Conservation (phyloP, 352 stramenopile species). For the Chrysophaeum taylorii region DNA sequence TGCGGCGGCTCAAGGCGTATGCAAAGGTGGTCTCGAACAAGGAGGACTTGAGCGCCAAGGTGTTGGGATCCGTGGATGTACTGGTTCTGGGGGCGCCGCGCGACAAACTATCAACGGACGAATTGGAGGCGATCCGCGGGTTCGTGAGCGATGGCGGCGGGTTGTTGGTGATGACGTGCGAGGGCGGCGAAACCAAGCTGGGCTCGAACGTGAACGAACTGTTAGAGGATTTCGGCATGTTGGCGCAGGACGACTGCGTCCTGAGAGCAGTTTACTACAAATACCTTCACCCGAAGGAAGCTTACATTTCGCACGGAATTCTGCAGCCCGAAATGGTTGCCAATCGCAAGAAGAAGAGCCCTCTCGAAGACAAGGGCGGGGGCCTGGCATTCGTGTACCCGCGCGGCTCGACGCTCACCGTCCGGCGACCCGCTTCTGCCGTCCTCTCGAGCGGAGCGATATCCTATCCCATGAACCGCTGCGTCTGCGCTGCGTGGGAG, state of each 20-base stretch:
- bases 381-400: slow-evolving; percentile 86
- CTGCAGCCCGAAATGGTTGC: slow-evolving; percentile 76
- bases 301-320: slow-evolving; percentile 81
- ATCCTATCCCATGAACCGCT: slow-evolving; percentile 86
- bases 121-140: slow-evolving; percentile 66
- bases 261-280: slow-evolving; percentile 88
- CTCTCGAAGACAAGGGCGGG: slow-evolving; percentile 43
- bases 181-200: slow-evolving; percentile 72
- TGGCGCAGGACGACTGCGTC: slow-evolving; percentile 56
- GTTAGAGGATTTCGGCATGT: slow-evolving; percentile 71
- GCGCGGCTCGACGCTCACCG: slow-evolving; percentile 79
- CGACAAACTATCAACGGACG: not conserved
- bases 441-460: slow-evolving; percentile 78
- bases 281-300: slow-evolving; percentile 90
- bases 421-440: slow-evolving; percentile 63
- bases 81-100: slow-evolving; percentile 75
- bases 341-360: no score
- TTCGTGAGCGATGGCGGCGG: slow-evolving; percentile 73
- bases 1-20: slow-evolving; percentile 68
- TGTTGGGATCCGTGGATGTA: slow-evolving; percentile 66
- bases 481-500: slow-evolving; percentile 73
- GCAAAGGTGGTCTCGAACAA: slow-evolving; percentile 83
- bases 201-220: slow-evolving; percentile 88
- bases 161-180: slow-evolving; percentile 72
- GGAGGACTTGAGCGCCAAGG: slow-evolving; percentile 71